Evolutionary conservation across 2,329 filamentous ascomycete genomes (phyloP).

Genomic region (Scedosporium boydii): DNA sequence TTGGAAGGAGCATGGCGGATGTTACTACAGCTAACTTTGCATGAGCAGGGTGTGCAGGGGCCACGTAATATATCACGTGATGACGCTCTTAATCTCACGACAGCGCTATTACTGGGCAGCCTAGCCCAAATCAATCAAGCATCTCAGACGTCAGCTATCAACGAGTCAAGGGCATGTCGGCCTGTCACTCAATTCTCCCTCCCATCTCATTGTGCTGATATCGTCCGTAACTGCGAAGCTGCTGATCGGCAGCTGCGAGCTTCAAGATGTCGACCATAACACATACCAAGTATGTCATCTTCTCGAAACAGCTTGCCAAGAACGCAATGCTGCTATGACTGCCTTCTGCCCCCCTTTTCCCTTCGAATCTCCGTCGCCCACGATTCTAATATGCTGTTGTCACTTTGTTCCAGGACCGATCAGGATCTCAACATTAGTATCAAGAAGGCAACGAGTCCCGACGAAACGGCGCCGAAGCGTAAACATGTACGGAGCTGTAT

Average conservation of each 20-base stretch:
- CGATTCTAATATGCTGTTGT: not conserved
- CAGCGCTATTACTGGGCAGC: not conserved
- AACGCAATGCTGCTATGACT: not conserved
- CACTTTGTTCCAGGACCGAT: slow-evolving; percentile 43
- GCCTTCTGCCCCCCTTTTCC: not conserved
- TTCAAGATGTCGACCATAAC: not conserved
- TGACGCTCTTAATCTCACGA: too few relatives aligned
- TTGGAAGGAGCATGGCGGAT: too few relatives aligned
- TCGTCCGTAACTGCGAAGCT: not conserved
- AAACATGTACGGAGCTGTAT: slow-evolving; percentile 98
- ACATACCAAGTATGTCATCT: not conserved
- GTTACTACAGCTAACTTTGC: too few relatives aligned
- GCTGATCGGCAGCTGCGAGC: not conserved
- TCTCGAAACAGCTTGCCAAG: not conserved
- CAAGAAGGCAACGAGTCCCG: slow-evolving; percentile 58
- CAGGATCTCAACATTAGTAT: slow-evolving; percentile 62
- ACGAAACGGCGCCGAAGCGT: slow-evolving; percentile 59
- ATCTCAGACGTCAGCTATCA: not conserved
- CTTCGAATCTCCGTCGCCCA: not conserved
- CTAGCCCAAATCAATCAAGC: not conserved
- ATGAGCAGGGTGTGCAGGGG: not conserved
- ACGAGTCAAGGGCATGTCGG: not conserved
- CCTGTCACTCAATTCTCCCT: not conserved
- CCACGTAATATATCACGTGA: slow-evolving; percentile 3
- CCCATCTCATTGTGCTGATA: not conserved